Percentiles rank a stretch among this genome's conserved stretches.
phyloP scores from a whole-genome alignment of 1,139 yeast genomes.

The Diutina siamensis region DNA sequence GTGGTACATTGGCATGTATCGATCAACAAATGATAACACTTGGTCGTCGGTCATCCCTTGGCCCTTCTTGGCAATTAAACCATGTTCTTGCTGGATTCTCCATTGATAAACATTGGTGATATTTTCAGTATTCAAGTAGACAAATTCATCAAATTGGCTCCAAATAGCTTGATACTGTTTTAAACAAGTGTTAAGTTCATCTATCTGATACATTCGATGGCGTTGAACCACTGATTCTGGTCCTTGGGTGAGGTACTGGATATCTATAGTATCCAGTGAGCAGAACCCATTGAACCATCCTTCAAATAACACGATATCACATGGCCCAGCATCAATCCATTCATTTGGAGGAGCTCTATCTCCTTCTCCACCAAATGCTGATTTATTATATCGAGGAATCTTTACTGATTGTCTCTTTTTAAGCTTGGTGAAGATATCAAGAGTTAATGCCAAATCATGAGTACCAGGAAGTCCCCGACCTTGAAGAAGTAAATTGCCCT shows the following conservation, averaged over 20 bases:
- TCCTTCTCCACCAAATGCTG: slow-evolving; percentile 63
- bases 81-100: slow-evolving; percentile 82
- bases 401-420: slow-evolving; percentile 14
- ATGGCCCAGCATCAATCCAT: slow-evolving; percentile 24
- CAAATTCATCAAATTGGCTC: slow-evolving; percentile 44
- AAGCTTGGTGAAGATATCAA: slow-evolving; percentile 14
- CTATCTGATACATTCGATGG: slow-evolving; percentile 19
- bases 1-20: slow-evolving; percentile 81
- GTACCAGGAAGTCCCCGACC: slow-evolving; percentile 95
- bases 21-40: slow-evolving; percentile 56
- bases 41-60: slow-evolving; percentile 70
- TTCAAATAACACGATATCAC: slow-evolving; percentile 65
- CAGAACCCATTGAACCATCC: slow-evolving; percentile 90
- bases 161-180: slow-evolving; percentile 43
- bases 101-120: slow-evolving; percentile 60
- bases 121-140: slow-evolving; percentile 50
- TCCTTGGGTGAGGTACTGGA: slow-evolving; percentile 15
- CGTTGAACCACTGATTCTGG: slow-evolving; percentile 14
- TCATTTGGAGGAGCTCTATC: slow-evolving; percentile 40
- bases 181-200: slow-evolving; percentile 39
- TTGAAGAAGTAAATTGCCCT: slow-evolving; percentile 43
- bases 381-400: slow-evolving; percentile 74
- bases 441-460: slow-evolving; percentile 53
- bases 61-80: slow-evolving; percentile 41
- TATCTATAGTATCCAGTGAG: slow-evolving; percentile 19